Evolutionary conservation across 192 early-diverging fungal species (phyloP).

Genomic region (Backusella westeae): DNA sequence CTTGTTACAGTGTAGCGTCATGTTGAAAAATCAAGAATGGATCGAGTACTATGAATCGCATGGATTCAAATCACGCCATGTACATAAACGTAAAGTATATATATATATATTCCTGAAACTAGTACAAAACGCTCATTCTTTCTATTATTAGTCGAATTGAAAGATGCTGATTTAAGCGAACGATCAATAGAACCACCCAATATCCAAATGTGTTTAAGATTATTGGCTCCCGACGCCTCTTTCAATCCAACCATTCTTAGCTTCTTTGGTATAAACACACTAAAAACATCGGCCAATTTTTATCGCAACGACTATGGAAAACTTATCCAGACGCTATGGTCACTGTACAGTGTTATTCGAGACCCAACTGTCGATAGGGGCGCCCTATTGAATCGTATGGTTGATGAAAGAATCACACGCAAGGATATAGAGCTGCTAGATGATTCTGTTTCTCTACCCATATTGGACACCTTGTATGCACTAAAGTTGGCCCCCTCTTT

Average conservation of each 20-base stretch:
- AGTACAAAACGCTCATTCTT: background rate
- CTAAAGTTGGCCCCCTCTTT: background rate
- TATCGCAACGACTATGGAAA: background rate
- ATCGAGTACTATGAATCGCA: conserved; percentile 7
- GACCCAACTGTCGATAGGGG: background rate
- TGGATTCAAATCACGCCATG: background rate
- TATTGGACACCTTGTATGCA: background rate
- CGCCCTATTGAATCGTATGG: background rate
- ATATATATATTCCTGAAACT: background rate
- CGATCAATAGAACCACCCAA: conserved; percentile 3
- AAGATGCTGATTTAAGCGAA: background rate
- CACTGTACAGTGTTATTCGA: background rate
- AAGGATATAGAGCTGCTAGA: background rate
- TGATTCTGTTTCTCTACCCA: background rate
- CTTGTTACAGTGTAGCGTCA: background rate
- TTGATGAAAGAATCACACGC: background rate
- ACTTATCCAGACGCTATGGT: background rate
- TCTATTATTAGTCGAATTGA: background rate
- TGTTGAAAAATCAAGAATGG: conserved; percentile 3
- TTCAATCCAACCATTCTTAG: conserved; percentile 9
- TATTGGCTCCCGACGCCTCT: conserved; percentile 1
- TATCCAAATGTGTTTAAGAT: background rate
- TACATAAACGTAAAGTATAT: background rate
- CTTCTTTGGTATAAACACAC: background rate
- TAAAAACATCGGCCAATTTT: background rate